Conservation (phyloP, 371 early-diverging fungal genomes). For the Sporodiniella umbellata region DNA sequence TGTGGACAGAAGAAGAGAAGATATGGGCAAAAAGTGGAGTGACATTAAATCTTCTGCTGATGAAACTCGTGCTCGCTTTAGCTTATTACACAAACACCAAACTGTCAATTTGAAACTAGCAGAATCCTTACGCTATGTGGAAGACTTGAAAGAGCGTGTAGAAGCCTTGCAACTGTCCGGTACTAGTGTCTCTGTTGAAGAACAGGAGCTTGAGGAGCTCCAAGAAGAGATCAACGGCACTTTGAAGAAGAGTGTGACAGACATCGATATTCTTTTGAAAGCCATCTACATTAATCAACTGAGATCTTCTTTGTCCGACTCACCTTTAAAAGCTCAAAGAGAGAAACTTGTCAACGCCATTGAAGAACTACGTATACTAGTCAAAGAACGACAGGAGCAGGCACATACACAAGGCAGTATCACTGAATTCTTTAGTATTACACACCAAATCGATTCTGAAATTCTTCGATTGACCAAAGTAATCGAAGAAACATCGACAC, state of each 20-base stretch:
- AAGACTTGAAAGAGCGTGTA: conserved; percentile 37
- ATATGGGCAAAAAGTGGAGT: conserved; percentile 30
- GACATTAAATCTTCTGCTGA: conserved; percentile 32
- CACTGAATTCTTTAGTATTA: conserved; percentile 38
- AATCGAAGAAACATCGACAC: conserved; percentile 34
- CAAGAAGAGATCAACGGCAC: conserved; percentile 34
- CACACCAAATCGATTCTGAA: conserved; percentile 39
- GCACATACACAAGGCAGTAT: conserved; percentile 44
- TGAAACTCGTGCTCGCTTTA: conserved; percentile 32
- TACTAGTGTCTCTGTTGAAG: conserved; percentile 36
- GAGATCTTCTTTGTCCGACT: conserved; percentile 22
- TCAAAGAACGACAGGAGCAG: conserved; percentile 34
- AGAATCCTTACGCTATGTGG: conserved; percentile 41
- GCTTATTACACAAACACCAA: conserved; percentile 34
- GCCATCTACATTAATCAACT: conserved; percentile 5
- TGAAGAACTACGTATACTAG: conserved; percentile 29
- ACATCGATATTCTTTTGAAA: conserved; percentile 28
- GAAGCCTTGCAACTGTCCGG: conserved; percentile 40
- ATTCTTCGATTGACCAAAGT: conserved; percentile 25
- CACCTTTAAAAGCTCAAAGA: conserved; percentile 31
- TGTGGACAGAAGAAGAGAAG: conserved; percentile 32
- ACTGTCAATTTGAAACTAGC: conserved; percentile 29
- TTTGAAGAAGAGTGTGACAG: conserved; percentile 23
- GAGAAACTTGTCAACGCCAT: conserved; percentile 24
- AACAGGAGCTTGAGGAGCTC: conserved; percentile 36